Conservation (phyloP, 768 basidiomycete genomes). For the Psilocybe azurescens region DNA sequence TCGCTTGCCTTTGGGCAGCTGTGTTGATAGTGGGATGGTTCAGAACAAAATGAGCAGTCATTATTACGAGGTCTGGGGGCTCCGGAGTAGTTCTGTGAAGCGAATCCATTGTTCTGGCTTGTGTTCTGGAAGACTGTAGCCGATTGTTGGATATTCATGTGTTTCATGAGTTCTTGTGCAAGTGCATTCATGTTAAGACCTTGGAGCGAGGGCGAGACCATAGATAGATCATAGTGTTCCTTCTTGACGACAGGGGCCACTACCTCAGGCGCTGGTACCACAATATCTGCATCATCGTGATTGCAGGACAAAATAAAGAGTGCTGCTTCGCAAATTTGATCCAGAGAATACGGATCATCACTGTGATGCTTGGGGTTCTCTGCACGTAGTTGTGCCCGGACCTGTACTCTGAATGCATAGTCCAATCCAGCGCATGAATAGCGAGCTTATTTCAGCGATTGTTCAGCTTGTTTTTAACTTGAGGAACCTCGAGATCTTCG, state of each 20-base stretch:
- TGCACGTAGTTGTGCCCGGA: conserved; percentile 8
- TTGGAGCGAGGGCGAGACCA: neutral
- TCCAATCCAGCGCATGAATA: conserved; percentile 8
- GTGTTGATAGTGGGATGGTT: conserved; percentile 6
- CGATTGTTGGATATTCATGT: neutral
- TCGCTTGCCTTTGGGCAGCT: neutral
- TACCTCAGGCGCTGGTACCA: neutral
- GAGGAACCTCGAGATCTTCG: neutral
- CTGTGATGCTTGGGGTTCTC: conserved; percentile 16
- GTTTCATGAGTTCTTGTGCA: neutral
- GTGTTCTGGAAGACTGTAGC: neutral
- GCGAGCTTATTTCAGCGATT: conserved; percentile 10
- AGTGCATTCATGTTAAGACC: neutral
- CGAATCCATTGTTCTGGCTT: neutral
- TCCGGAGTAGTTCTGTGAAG: too few relatives aligned
- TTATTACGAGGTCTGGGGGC: neutral
- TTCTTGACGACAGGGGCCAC: neutral
- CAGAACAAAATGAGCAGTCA: conserved; percentile 17
- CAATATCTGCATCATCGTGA: neutral
- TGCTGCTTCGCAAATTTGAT: conserved; percentile 8
- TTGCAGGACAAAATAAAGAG: conserved; percentile 10
- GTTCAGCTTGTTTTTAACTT: conserved; percentile 6
- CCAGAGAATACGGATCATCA: conserved; percentile 7
- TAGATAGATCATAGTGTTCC: neutral
- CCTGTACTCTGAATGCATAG: conserved; percentile 4